Evolutionary conservation across 2,329 filamentous ascomycete genomes (phyloP), one percentile per base, ranked within the genome.

Genomic region (Bipolaris oryzae): DNA sequence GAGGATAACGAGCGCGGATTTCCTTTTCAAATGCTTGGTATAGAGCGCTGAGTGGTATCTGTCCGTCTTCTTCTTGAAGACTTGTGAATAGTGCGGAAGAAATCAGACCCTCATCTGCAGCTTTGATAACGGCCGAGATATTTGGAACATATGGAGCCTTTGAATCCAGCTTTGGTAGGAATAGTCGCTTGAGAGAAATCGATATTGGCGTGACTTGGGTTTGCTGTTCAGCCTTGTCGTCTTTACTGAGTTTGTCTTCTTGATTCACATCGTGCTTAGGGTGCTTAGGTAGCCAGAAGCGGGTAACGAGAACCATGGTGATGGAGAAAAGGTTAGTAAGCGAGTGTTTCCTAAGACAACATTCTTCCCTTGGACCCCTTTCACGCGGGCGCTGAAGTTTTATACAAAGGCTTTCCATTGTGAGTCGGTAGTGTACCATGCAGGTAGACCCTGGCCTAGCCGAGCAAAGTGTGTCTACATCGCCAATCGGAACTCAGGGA

Each of bases 51-150:
- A 74, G 62, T 23, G 63, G 47, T 21, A 71, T 13, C n/a, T 69
- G 63, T 45, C 68, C 67, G 28, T 62, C 61, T 38, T 65, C 58
- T 18, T 52, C 62, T 53, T 69, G 65, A 25, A 67, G 52, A 20
- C 52, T 44, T 50, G 64, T 49, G 61, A 74, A 69, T 44, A 75
- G 41, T 37, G 66, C 49, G 15, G 70, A 72, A 16, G 64, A 63
- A 45, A 67, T 65, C 11, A 73, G 11, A 2, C 62, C 66, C 43
- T 75, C 71, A 52, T 75, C 72, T 16, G 69, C 73, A 39, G 71
- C 72, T 58, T 72, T 71, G 57, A 75, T 56, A 31, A 75, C 62
- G 34, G 62, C 65, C 11, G 70, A 67, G n/a, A 74, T 25, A 2
- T 62, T 64, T 11, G 72, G 71, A 15, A 71, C 67, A 64, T 64